Percentiles rank a stretch among this genome's conserved stretches.
These are phyloP conservation scores for Angophora floribunda DNA, from an alignment of 345 rosid species.

Conservation along the genomic window DNA sequence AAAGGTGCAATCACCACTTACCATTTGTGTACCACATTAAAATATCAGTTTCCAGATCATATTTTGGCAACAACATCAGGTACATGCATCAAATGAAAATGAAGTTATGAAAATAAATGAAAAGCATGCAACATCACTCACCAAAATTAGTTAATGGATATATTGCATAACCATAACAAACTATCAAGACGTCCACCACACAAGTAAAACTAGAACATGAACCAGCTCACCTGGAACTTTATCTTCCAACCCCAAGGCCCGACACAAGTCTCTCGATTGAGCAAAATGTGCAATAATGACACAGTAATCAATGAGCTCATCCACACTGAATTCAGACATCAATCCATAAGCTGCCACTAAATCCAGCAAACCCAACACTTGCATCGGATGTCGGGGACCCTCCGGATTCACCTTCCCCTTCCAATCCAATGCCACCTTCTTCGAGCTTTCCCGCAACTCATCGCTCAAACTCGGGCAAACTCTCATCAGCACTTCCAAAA, in stretches of 20 bases:
- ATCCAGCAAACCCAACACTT: constrained; percentile 38
- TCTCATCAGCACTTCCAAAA: constrained; percentile 46
- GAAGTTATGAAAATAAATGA: neutral
- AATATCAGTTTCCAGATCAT: neutral
- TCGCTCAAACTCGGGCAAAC: constrained; percentile 5
- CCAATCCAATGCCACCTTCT: constrained; percentile 51
- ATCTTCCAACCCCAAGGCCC: constrained; percentile 38
- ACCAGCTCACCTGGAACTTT: constrained; percentile 23
- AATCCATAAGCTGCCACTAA: constrained; percentile 45
- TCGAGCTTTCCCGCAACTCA: constrained; percentile 47
- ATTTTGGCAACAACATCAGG: neutral
- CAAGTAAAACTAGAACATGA: neutral
- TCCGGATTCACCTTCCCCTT: constrained; percentile 16
- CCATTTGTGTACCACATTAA: neutral
- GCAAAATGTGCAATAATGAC: constrained; percentile 22
- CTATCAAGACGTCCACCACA: neutral
- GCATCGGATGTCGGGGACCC: constrained; percentile 13
- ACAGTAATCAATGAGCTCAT: constrained; percentile 35
- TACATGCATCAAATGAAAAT: neutral
- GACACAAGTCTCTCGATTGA: constrained; percentile 31
- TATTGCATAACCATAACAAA: neutral
- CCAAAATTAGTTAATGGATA: neutral
- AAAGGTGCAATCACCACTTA: neutral
- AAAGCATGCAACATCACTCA: neutral
- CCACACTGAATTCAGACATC: constrained; percentile 21